Conservation (phyloP, 2,329 filamentous ascomycete genomes). For the Biscogniauxia marginata region DNA sequence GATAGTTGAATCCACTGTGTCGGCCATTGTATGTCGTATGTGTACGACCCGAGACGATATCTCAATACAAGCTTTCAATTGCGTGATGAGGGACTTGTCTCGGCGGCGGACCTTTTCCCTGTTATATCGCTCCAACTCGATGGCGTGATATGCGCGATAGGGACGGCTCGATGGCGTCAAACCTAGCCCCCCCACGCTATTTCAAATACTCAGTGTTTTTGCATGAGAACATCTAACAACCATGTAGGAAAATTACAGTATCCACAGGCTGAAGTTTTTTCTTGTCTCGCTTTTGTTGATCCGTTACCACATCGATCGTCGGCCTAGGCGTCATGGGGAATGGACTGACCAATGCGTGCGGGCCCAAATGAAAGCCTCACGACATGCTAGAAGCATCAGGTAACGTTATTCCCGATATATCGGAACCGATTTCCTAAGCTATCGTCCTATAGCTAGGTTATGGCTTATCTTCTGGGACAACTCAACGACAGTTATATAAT, state of each 20-base stretch:
- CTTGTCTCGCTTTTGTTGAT: background rate
- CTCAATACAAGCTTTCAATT: constrained; percentile 17
- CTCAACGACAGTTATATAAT: background rate
- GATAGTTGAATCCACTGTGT: constrained; percentile 1
- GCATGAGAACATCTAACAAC: background rate
- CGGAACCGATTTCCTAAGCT: background rate
- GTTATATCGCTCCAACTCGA: constrained; percentile 5
- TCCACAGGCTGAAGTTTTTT: background rate
- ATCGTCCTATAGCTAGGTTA: background rate
- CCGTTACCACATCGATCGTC: background rate
- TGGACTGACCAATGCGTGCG: background rate
- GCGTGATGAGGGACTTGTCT: constrained; percentile 14
- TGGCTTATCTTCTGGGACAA: background rate
- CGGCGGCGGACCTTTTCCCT: constrained; percentile 10
- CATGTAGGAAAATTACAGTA: background rate
- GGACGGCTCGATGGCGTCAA: background rate
- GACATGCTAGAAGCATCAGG: background rate
- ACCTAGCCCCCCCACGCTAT: background rate
- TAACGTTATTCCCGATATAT: background rate
- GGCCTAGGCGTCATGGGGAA: background rate
- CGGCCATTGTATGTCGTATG: background rate
- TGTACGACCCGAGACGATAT: constrained; percentile 4
- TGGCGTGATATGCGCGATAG: constrained; percentile 21
- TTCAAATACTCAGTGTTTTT: background rate
- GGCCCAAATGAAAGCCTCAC: background rate